Percentiles rank a stretch among this genome's conserved stretches.
phyloP scores from a whole-genome alignment of 2,329 filamentous ascomycete genomes.

The Huntiella savannae region DNA sequence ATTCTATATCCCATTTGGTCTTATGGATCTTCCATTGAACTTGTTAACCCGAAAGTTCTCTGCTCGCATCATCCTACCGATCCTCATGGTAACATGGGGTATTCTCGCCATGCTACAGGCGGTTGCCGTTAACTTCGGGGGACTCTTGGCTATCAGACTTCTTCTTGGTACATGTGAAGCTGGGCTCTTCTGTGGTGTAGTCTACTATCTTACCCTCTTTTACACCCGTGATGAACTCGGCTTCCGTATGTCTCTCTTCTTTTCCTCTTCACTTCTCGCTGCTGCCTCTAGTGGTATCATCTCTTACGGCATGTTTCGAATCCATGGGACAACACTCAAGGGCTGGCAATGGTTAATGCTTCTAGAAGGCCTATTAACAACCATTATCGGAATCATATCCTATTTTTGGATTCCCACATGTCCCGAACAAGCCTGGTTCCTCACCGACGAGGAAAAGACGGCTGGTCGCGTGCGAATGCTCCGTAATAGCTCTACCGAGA shows the following conservation, averaged over 20 bases:
- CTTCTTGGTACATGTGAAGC: conserved; percentile 28
- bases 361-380: conserved; percentile 36
- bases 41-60: conserved; percentile 28
- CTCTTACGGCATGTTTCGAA: conserved; percentile 41
- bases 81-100: conserved; percentile 29
- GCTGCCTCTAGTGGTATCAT: conserved; percentile 51
- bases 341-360: conserved; percentile 57
- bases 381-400: conserved; percentile 18
- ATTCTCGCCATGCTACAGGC: conserved; percentile 28
- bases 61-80: conserved; percentile 16
- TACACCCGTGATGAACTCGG: conserved; percentile 48
- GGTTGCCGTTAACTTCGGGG: conserved; percentile 27
- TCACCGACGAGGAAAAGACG: conserved; percentile 28
- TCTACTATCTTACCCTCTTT: conserved; percentile 28
- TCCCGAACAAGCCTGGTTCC: conserved; percentile 27
- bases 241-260: conserved; percentile 38
- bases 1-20: conserved; percentile 30
- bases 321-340: conserved; percentile 28
- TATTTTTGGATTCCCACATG: conserved; percentile 21
- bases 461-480: conserved; percentile 25
- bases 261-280: conserved; percentile 43
- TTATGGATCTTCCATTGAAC: conserved; percentile 30
- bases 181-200: conserved; percentile 31
- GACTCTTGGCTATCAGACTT: conserved; percentile 30
- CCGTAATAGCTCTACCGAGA: conserved; percentile 24